Conservation (phyloP, 1,284 basidiomycete genomes). For the Leccinum pallidistipes region DNA sequence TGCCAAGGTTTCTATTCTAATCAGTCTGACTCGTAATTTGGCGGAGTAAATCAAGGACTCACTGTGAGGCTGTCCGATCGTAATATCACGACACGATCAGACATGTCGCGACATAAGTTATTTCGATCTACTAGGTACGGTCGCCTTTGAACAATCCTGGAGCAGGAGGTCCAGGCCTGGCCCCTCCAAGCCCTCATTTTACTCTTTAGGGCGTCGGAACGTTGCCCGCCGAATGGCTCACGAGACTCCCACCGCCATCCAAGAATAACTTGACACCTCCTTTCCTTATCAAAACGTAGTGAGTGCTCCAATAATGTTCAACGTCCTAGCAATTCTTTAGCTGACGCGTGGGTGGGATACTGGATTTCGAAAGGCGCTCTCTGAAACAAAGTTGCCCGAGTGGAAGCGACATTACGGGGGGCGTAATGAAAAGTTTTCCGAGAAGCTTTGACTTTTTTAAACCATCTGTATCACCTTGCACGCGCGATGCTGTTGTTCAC, state of each 20-base stretch:
- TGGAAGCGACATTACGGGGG: background rate
- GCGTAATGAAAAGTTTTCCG: background rate
- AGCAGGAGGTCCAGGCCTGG: background rate
- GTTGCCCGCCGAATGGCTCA: background rate
- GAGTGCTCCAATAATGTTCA: conserved; percentile 11
- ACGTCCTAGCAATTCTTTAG: background rate
- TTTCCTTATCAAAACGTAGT: conserved; percentile 25
- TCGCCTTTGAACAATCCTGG: background rate
- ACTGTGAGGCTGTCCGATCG: background rate
- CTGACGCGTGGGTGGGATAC: conserved; percentile 19
- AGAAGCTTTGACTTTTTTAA: background rate
- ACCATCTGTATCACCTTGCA: background rate
- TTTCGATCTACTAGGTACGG: background rate
- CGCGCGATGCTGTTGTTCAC: background rate
- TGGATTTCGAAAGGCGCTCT: conserved; percentile 16
- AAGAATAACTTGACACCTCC: conserved; percentile 20
- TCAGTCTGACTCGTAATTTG: background rate
- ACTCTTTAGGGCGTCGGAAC: background rate
- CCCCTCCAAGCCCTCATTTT: background rate
- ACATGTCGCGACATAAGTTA: background rate
- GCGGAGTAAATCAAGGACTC: background rate
- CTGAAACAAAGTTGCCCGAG: background rate
- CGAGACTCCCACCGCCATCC: conserved; percentile 4
- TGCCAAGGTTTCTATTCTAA: background rate
- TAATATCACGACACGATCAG: background rate